Conservation (phyloP, 2,329 filamentous ascomycete species). For the Penicillium sp. region DNA sequence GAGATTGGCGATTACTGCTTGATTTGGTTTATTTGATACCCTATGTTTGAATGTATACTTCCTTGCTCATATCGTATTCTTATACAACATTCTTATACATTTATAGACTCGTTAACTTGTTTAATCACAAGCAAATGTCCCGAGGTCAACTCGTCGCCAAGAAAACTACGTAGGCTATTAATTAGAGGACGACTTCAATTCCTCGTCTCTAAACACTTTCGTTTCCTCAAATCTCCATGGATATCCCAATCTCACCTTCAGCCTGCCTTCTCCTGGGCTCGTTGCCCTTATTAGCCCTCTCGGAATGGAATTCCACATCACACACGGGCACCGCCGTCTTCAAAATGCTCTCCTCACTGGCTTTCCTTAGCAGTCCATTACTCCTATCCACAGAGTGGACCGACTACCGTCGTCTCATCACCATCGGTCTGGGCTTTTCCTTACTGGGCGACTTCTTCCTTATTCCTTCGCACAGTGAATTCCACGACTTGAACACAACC, state of each 20-base stretch:
- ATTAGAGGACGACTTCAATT: no score
- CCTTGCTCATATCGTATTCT: no score
- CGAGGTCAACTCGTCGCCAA: no score
- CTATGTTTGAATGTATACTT: background rate
- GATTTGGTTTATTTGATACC: background rate
- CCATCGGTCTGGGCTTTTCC: conserved; percentile 21
- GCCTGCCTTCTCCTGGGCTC: conserved; percentile 19
- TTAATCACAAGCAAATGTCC: no score
- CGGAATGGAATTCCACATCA: conserved; percentile 19
- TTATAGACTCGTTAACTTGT: no score
- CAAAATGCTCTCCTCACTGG: conserved; percentile 25
- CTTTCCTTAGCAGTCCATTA: conserved; percentile 22
- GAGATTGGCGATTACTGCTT: conserved; percentile 27
- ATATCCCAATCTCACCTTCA: conserved; percentile 3
- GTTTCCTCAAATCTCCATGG: background rate
- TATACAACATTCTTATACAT: no score
- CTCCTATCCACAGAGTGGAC: conserved; percentile 15
- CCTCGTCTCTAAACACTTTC: background rate
- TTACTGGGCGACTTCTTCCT: conserved; percentile 22
- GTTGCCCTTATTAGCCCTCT: conserved; percentile 22
- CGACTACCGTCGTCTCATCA: conserved; percentile 15
- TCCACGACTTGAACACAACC: conserved; percentile 8
- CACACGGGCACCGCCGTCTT: conserved; percentile 21
- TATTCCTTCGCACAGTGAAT: conserved; percentile 21
- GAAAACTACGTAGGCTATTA: no score